Evolutionary conservation across 306 rosid species (phyloP), one percentile per base, ranked within the genome.

Genomic region (Citrullus amarus): DNA sequence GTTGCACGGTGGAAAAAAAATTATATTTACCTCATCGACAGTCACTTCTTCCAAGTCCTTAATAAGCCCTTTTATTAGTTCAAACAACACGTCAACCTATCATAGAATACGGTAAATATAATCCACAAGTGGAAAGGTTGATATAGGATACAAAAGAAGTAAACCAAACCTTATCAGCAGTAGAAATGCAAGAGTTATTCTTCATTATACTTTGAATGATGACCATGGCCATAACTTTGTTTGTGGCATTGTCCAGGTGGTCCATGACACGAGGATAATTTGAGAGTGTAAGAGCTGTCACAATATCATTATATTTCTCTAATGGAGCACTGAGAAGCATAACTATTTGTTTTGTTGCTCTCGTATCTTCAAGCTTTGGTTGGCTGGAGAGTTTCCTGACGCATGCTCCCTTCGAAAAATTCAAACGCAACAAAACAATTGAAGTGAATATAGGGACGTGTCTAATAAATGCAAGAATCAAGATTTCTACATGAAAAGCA

Each of bases 251-350:
- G 75, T 86, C 84, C 79, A 86, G 87, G 79, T 82, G 79, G 25
- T 84, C 87, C 89, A 86, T 86, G 53, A 86, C 86, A 56, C 82
- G 86, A 43, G 89, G 89, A 82, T 86, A 86, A 78, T 86, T 86
- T 56, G 87, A 82, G 68, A 86, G 89, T 46, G 86, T 84, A 46
- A 86, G 85, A 15, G 89, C 87, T 22, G 89, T 86, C 69, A 86
- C 87, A 62, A 84, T 83, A 79, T 84, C 89, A 74, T 80, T 82
- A 78, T 84, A 86, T 61, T 86, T 86, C 53, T 86, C 89, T 72
- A 86, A 77, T 5, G 89, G 89, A 59, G 86, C 83, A 80, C 84
- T 86, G 63, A 86, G 83, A 78, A 86, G 81, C 43, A 83, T 82
- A 61, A 86, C 89, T 34, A 86, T 80, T 75, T 84, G 89, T 75